A percentile compares a stretch with the other conserved stretches of the same genome.
These are phyloP conservation scores for Daedalea quercina DNA, from an alignment of 768 basidiomycete species.

Conservation along the genomic window DNA sequence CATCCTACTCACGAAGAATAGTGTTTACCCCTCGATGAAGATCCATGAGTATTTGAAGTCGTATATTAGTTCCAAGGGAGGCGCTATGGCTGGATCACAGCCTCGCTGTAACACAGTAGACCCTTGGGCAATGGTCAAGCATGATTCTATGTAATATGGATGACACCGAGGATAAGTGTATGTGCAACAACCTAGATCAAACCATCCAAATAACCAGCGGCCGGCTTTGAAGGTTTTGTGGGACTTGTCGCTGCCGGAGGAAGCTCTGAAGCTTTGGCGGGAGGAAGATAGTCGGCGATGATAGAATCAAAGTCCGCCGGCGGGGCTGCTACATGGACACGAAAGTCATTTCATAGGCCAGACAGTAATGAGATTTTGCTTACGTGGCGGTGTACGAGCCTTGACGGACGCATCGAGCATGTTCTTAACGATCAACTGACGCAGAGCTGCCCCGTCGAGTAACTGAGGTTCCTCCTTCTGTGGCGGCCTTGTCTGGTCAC, in stretches of 20 bases:
- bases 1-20: background rate
- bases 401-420: conserved; percentile 51
- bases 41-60: background rate
- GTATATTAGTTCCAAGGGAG: too few species aligned
- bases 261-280: conserved; percentile 15
- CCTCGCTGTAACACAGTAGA: background rate
- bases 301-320: conserved; percentile 63
- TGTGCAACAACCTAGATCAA: conserved; percentile 10
- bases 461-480: conserved; percentile 26
- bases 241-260: conserved; percentile 10
- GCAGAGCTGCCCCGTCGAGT: conserved; percentile 59
- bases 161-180: background rate
- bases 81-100: too few species aligned
- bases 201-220: conserved; percentile 15
- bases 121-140: background rate
- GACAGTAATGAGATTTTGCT: conserved; percentile 3
- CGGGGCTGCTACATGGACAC: conserved; percentile 25
- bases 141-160: background rate
- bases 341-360: conserved; percentile 2
- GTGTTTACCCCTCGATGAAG: conserved; percentile 23
- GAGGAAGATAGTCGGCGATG: conserved; percentile 65
- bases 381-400: conserved; percentile 39
- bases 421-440: conserved; percentile 56
- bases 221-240: conserved; percentile 15
- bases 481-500: conserved; percentile 37